These are phyloP conservation scores for Cladorrhinum sp. DNA, from an alignment of 2,329 filamentous ascomycete species.

Conservation along the genomic window DNA sequence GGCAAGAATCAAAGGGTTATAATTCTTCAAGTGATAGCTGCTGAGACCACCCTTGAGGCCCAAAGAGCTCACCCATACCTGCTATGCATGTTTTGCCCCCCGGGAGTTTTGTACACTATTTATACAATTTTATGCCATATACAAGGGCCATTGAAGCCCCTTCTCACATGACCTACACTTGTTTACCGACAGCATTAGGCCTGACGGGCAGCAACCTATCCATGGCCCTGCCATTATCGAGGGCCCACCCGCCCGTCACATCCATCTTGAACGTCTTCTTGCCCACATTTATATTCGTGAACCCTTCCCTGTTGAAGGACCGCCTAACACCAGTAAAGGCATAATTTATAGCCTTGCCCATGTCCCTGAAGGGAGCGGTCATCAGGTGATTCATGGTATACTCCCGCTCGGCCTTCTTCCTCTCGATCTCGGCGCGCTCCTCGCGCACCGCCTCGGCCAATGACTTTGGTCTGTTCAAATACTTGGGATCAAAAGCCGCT, in stretches of 20 bases:
- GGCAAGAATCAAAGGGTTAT: too few relatives aligned
- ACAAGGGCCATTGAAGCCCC: neutral
- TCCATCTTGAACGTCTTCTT: conserved; percentile 56
- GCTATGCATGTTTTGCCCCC: neutral
- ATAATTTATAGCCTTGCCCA: conserved; percentile 39
- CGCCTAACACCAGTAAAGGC: conserved; percentile 47
- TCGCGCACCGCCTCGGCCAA: conserved; percentile 30
- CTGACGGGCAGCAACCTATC: conserved; percentile 50
- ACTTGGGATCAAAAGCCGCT: conserved; percentile 13
- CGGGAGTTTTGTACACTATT: neutral
- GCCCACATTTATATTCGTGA: conserved; percentile 48
- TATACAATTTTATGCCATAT: neutral
- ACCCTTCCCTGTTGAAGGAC: conserved; percentile 56
- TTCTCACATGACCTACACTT: neutral
- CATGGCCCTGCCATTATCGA: conserved; percentile 57
- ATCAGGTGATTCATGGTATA: conserved; percentile 55
- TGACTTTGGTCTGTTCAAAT: conserved; percentile 7
- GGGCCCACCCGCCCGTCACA: conserved; percentile 53
- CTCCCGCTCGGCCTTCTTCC: conserved; percentile 41
- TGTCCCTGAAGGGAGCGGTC: conserved; percentile 56
- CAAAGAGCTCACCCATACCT: neutral
- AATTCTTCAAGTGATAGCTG: too few relatives aligned
- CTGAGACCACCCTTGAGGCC: too few relatives aligned
- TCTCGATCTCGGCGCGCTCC: conserved; percentile 38
- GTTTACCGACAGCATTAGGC: conserved; percentile 11